phyloP scores from a whole-genome alignment of 768 basidiomycete species.

The Epithele typhae region DNA sequence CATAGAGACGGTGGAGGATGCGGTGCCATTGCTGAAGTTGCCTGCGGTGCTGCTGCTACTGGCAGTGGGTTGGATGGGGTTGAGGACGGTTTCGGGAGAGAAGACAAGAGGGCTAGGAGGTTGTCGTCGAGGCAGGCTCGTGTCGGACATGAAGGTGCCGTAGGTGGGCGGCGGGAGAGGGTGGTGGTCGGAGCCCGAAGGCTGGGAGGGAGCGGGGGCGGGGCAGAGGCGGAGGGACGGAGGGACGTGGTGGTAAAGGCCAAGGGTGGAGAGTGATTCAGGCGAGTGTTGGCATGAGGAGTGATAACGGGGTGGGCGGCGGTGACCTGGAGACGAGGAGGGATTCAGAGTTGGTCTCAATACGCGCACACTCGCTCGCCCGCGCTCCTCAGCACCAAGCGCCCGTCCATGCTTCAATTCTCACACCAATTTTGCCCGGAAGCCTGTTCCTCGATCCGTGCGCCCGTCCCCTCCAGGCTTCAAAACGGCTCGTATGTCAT shows the following conservation, averaged over 20 bases:
- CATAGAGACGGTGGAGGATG: conserved; percentile 81
- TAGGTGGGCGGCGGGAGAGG: conserved; percentile 10
- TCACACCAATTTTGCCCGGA: conserved; percentile 8
- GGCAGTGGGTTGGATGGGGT: conserved; percentile 40
- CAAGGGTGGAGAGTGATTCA: conserved; percentile 7
- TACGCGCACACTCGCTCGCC: conserved; percentile 9
- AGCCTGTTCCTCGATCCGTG: too few relatives aligned
- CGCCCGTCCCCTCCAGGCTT: too few relatives aligned
- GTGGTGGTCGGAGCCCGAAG: conserved; percentile 9
- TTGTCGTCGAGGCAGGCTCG: conserved; percentile 30
- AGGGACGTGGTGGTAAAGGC: conserved; percentile 11
- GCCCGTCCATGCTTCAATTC: conserved; percentile 1
- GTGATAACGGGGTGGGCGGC: conserved; percentile 15
- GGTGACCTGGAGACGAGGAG: conserved; percentile 20
- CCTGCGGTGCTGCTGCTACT: conserved; percentile 27
- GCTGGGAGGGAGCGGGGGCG: conserved; percentile 7
- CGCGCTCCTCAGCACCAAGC: neutral
- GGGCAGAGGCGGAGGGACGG: conserved; percentile 10
- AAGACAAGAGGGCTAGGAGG: conserved; percentile 82
- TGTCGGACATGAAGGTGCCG: conserved; percentile 30
- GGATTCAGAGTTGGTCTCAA: conserved; percentile 15
- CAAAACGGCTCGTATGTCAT: too few relatives aligned
- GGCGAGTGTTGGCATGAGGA: conserved; percentile 15
- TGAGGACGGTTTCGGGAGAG: conserved; percentile 59
- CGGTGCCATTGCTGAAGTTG: conserved; percentile 36